Evolutionary conservation across 2,329 filamentous ascomycete species (phyloP).

Genomic region (Exserohilum turcica): DNA sequence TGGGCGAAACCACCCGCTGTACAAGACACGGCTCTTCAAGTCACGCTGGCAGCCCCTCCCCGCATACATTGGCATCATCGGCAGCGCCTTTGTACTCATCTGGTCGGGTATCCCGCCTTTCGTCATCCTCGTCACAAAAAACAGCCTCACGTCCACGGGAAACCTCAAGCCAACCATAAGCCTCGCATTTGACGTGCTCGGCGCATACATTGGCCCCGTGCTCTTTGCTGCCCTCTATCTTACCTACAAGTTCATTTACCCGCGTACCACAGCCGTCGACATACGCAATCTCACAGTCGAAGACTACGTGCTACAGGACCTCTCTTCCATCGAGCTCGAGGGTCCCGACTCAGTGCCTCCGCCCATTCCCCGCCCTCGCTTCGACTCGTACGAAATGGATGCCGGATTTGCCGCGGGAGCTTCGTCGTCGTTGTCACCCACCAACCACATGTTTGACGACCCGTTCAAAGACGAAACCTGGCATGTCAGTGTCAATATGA

Average conservation of each 20-base stretch:
- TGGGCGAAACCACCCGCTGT: slow-evolving; percentile 28
- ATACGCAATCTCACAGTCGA: slow-evolving; percentile 23
- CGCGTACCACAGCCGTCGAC: slow-evolving; percentile 20
- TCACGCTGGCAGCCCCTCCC: slow-evolving; percentile 42
- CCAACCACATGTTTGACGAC: background rate
- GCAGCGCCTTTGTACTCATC: slow-evolving; percentile 30
- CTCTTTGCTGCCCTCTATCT: slow-evolving; percentile 25
- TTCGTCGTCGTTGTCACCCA: background rate
- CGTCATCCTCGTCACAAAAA: slow-evolving; percentile 27
- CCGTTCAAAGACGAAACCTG: slow-evolving; percentile 2
- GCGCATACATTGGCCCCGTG: slow-evolving; percentile 31
- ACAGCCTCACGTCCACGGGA: slow-evolving; percentile 10
- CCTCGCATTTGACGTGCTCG: slow-evolving; percentile 32
- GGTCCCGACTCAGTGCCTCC: slow-evolving; percentile 2
- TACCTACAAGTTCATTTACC: slow-evolving; percentile 26
- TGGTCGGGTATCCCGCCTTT: slow-evolving; percentile 36
- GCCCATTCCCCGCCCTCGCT: slow-evolving; percentile 1
- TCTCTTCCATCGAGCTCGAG: slow-evolving; percentile 22
- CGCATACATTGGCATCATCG: slow-evolving; percentile 36
- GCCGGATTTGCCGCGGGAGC: slow-evolving; percentile 2
- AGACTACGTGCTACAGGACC: slow-evolving; percentile 26
- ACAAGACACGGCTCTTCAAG: slow-evolving; percentile 35
- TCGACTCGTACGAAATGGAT: slow-evolving; percentile 16
- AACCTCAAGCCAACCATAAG: slow-evolving; percentile 18
- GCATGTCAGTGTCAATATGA: slow-evolving; percentile 9